Conservation (phyloP, 1,139 yeast genomes). For the Geotrichum phurueaensis region DNA sequence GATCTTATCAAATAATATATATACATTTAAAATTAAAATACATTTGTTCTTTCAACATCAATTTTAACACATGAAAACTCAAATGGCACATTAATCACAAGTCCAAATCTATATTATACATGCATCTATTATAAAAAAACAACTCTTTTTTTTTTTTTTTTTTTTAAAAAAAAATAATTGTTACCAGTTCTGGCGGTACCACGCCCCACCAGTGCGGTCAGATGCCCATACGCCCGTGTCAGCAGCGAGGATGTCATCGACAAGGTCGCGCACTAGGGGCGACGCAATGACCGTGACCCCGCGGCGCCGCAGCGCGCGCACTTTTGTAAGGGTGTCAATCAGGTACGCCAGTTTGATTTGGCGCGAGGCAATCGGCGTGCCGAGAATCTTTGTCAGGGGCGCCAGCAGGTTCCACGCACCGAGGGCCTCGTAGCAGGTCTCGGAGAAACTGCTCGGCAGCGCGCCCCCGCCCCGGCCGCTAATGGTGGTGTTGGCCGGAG, state of each 20-base stretch:
- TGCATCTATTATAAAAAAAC: too few relatives aligned
- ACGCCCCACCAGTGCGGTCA: not conserved
- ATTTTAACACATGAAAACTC: too few relatives aligned
- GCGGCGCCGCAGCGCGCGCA: not conserved
- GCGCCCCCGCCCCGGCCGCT: too few relatives aligned
- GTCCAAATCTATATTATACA: too few relatives aligned
- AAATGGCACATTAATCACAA: too few relatives aligned
- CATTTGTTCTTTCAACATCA: too few relatives aligned
- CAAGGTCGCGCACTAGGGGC: not conserved
- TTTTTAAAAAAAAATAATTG: not conserved
- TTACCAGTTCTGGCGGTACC: not conserved
- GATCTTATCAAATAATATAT: too few relatives aligned
- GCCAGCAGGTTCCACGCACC: slow-evolving; percentile 1
- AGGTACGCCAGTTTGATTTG: not conserved
- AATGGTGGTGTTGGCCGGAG: not conserved
- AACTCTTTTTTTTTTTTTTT: too few relatives aligned
- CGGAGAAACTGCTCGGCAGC: not conserved
- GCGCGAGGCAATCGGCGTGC: not conserved
- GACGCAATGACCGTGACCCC: not conserved
- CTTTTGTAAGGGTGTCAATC: not conserved
- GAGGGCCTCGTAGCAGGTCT: not conserved
- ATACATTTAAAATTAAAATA: too few relatives aligned
- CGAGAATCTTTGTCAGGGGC: not conserved
- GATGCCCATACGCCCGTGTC: not conserved
- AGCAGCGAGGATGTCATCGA: not conserved